Evolutionary conservation across 768 basidiomycete genomes (phyloP).

Genomic region (Auriscalpium orientale): DNA sequence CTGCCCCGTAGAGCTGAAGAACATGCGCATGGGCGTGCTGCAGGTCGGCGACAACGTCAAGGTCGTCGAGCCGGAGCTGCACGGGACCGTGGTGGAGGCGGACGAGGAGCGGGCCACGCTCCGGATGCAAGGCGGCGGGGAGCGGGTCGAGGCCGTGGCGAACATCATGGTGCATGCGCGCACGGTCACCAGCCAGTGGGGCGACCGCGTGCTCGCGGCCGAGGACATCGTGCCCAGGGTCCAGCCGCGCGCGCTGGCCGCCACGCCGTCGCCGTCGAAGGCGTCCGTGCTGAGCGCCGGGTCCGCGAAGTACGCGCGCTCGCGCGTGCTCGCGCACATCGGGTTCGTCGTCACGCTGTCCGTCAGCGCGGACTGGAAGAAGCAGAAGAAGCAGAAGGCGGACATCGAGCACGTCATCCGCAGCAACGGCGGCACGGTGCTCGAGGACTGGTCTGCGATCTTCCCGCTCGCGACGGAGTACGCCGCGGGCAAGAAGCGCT

Average conservation of each 20-base stretch:
- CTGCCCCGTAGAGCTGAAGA: conserved; percentile 37
- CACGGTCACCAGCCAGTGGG: conserved; percentile 45
- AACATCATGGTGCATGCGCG: conserved; percentile 42
- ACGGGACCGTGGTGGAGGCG: conserved; percentile 26
- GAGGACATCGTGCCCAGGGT: conserved; percentile 37
- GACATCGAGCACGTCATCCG: conserved; percentile 36
- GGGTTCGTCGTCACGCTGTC: conserved; percentile 55
- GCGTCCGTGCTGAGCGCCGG: conserved; percentile 32
- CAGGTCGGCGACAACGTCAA: conserved; percentile 51
- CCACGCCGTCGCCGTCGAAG: conserved; percentile 44
- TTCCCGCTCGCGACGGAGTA: conserved; percentile 49
- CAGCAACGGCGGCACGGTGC: conserved; percentile 44
- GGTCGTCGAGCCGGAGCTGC: conserved; percentile 20
- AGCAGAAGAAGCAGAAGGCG: conserved; percentile 35
- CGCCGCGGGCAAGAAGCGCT: conserved; percentile 37
- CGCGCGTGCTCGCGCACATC: conserved; percentile 32
- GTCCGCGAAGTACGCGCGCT: conserved; percentile 21
- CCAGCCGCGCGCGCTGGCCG: conserved; percentile 26
- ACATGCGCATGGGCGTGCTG: conserved; percentile 48
- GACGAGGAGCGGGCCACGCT: conserved; percentile 19
- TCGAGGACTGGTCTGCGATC: conserved; percentile 56
- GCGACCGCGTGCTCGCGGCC: conserved; percentile 37
- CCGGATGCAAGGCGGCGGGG: conserved; percentile 1
- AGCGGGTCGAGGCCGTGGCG: conserved; percentile 10
- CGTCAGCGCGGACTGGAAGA: conserved; percentile 26